Evolutionary conservation across 805 yeast genomes (phyloP), one percentile per base, ranked within the genome.

Genomic region (Limtongozyma cylindracea): DNA sequence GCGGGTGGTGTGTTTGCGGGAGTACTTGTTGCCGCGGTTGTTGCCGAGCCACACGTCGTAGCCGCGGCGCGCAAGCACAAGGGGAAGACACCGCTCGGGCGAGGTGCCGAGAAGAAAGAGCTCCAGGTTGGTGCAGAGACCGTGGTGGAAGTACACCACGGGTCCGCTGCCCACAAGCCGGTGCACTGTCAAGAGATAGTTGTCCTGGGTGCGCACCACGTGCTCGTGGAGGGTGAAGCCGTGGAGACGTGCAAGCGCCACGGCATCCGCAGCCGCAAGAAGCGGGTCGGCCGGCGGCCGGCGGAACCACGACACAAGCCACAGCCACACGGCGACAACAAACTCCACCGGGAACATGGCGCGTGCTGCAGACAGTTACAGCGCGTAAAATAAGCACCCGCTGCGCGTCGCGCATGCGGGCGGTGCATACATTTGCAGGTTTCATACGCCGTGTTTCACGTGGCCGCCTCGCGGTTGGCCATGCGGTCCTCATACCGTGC

Each of bases 81-180:
- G 34, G 2, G 41, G 41, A 13, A 42, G 28, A 21, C 30, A 37
- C 24, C 35, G 35, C 13, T 39, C 27, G 20, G 33, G 31, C 8
- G 23, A 23, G 2, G 32, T 22, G 1, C 47, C 47, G 17, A 39
- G 24, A 6, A 42, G 30, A 23, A 40, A 42, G 10, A 29, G 23
- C 23, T 42, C 47, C 3, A 45, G 40, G 27, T 38, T 37, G 10
- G 47, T 42, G 19, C 40, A 25, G 11, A 42, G 28, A 2, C 47
- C 47, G 25, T 42, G 47, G 24, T 42, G 47, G 24, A 42, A 41
- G 28, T 41, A 42, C n/a, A 31, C 46, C 6, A 42, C 28, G 19
- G 26, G 25, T 9, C 25, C 25, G 18, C 13, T 14, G 8, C 18
- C 25, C 16, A 5, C 12, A 10, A 42, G 26, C 29, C 41, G 41